Base-by-base conservation (phyloP, 2,329 filamentous ascomycete genomes). In the Akanthomyces dipterigenus region DNA sequence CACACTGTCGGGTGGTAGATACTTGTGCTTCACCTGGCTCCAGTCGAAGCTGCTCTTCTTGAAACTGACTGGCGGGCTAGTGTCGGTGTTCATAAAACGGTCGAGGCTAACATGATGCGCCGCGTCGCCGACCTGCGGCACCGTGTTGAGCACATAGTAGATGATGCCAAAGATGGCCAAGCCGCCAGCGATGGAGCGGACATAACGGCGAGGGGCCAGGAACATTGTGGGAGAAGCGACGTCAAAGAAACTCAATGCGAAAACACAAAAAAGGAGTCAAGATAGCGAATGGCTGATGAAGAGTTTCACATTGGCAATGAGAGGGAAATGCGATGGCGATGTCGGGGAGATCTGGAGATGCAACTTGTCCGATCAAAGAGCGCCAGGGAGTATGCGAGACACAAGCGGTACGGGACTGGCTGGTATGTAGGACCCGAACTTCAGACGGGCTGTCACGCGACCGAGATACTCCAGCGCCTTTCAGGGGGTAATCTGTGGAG, bases 1-100 rank as follows among this genome's bases (percentile, higher is more conserved):
- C 8, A 67, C 63, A 6, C 66, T 61, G 12, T 64, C 64, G 3
- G 67, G 64, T 3, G 71, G 68, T 34, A 64, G 62, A 57, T 72
- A 66, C 24, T 63, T 64, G 38, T 70, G 67, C 9, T 62, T 51
- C 31, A 77, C 71, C 36, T 59, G 63, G 57, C 66, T 65, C 74
- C 75, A 77, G 67, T 77, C 67, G 65, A 77, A 76, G 68, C 70
- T 75, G 63, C 70, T 69, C 5, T 68, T 69, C 8, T 61, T 36
- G 51, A 64, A 61, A 43, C 64, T 46, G 60, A n/a, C 49, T 5
- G 58, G 42, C 22, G 49, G 31, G 3, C n/a, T 40, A 14, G 38
- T 20, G 31, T 40, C 31, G 12, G 24, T 49, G 62, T 75, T 75
- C 73, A 75, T 75, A 55, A 67, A 69, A 5, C 62, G 65, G 55